A percentile compares a stretch with the other conserved stretches of the same genome.
phyloP scores from a whole-genome alignment of 331 rosid genomes.

The Prunus yedoensis region DNA sequence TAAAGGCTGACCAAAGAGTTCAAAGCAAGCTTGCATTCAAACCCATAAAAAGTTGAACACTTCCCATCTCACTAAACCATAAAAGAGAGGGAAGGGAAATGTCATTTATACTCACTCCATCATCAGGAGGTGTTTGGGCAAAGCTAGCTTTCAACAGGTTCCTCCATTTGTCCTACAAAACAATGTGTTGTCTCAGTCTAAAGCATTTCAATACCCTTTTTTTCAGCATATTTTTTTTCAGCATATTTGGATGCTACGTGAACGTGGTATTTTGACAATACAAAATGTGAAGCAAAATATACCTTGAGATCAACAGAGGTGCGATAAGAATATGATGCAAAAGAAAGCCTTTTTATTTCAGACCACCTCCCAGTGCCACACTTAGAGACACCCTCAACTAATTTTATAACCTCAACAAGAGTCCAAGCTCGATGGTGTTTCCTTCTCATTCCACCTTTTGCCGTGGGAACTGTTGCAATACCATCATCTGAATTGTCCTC shows the following conservation, averaged over 20 bases:
- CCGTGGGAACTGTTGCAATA: slow-evolving; percentile 50
- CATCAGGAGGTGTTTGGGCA: slow-evolving; percentile 71
- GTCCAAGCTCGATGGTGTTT: slow-evolving; percentile 99
- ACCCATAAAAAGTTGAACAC: slow-evolving; percentile 7
- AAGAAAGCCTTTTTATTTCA: slow-evolving; percentile 88
- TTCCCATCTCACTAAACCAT: slow-evolving; percentile 16
- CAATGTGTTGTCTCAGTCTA: slow-evolving; percentile 10
- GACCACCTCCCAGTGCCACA: slow-evolving; percentile 99
- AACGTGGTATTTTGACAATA: background rate
- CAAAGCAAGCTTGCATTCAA: slow-evolving; percentile 3
- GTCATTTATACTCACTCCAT: slow-evolving; percentile 52
- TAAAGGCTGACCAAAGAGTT: slow-evolving; percentile 20
- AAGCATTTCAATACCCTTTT: background rate
- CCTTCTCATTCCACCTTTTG: slow-evolving; percentile 90
- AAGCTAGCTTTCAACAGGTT: slow-evolving; percentile 92
- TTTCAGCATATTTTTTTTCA: too few species aligned
- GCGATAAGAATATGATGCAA: slow-evolving; percentile 81
- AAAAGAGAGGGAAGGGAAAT: slow-evolving; percentile 1
- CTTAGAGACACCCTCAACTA: slow-evolving; percentile 87
- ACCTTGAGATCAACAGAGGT: slow-evolving; percentile 99
- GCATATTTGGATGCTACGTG: background rate
- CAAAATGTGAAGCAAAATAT: slow-evolving; percentile 15
- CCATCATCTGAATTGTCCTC: slow-evolving; percentile 52
- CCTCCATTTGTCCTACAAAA: slow-evolving; percentile 97
- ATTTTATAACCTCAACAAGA: slow-evolving; percentile 80